phyloP scores from a whole-genome alignment of 2,329 filamentous ascomycete species.

The Macrophomina phaseolina region DNA sequence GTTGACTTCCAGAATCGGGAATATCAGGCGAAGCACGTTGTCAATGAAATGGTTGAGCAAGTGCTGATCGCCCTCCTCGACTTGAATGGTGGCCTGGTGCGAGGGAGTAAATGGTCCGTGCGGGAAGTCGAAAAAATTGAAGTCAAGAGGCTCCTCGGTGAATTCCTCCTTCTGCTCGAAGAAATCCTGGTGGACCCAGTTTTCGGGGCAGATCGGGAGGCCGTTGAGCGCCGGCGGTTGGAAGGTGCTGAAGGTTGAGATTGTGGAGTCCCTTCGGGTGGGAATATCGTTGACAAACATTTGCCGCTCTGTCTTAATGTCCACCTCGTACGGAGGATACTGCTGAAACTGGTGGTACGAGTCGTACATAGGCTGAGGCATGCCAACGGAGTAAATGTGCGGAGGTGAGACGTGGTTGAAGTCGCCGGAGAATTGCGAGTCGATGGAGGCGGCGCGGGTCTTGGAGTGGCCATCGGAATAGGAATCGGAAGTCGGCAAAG shows the following conservation, averaged over 20 bases:
- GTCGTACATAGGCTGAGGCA: constrained; percentile 58
- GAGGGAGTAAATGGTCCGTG: constrained; percentile 68
- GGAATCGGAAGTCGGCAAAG: constrained; percentile 78
- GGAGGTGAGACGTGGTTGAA: constrained; percentile 68
- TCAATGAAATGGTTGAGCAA: constrained; percentile 91
- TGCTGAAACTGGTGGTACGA: constrained; percentile 48
- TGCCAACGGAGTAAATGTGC: constrained; percentile 64
- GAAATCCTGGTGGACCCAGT: constrained; percentile 75
- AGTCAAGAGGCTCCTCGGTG: constrained; percentile 62
- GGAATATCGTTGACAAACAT: constrained; percentile 93
- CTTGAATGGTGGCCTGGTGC: constrained; percentile 72
- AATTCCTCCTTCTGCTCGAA: constrained; percentile 73
- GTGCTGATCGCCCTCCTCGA: constrained; percentile 86
- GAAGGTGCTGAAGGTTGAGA: constrained; percentile 92
- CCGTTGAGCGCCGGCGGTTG: constrained; percentile 77
- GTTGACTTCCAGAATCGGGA: constrained; percentile 89
- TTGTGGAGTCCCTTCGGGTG: constrained; percentile 81
- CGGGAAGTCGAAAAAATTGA: constrained; percentile 83
- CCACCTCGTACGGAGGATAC: constrained; percentile 85
- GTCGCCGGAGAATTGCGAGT: constrained; percentile 74
- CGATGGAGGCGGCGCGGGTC: constrained; percentile 77
- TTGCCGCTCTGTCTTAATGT: constrained; percentile 93
- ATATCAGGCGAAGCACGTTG: constrained; percentile 84
- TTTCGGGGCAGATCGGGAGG: constrained; percentile 66
- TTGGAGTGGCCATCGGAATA: constrained; percentile 76